Evolutionary conservation across 139 green algal genomes (phyloP).

Genomic region (Asterochloris erici): DNA sequence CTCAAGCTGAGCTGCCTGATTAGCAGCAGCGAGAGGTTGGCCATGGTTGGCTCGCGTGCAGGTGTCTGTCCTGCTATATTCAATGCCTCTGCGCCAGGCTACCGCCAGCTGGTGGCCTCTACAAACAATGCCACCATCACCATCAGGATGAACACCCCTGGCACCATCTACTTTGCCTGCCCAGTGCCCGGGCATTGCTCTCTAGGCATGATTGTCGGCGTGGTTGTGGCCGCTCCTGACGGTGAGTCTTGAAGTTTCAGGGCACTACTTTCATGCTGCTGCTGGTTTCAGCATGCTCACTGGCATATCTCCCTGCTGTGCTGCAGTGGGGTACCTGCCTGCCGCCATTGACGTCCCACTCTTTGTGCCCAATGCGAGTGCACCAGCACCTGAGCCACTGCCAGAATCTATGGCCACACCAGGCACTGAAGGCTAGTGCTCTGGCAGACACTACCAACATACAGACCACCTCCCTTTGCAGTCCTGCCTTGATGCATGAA

Average conservation of each 20-base stretch:
- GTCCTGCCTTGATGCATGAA: no score
- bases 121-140: conserved; percentile 2
- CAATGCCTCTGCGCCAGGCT: not conserved
- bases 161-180: not conserved
- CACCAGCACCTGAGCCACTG: not conserved
- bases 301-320: not conserved
- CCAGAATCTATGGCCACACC: not conserved
- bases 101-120: not conserved
- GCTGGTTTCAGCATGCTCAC: no score
- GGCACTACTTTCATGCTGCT: no score
- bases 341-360: not conserved
- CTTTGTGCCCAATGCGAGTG: not conserved
- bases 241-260: not conserved
- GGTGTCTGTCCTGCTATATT: not conserved
- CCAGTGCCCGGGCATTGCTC: not conserved
- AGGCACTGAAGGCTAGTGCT: not conserved
- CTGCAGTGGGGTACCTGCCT: not conserved
- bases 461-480: no score
- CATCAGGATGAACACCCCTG: conserved; percentile 6
- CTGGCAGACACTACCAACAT: no score
- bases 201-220: not conserved
- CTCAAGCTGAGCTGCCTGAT: not conserved
- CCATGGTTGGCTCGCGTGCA: not conserved
- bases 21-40: not conserved
- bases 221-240: not conserved